Percentiles rank a stretch among this genome's conserved stretches.
Conservation (phyloP, 306 rosid genomes). For the Lathyrus aphaca region DNA sequence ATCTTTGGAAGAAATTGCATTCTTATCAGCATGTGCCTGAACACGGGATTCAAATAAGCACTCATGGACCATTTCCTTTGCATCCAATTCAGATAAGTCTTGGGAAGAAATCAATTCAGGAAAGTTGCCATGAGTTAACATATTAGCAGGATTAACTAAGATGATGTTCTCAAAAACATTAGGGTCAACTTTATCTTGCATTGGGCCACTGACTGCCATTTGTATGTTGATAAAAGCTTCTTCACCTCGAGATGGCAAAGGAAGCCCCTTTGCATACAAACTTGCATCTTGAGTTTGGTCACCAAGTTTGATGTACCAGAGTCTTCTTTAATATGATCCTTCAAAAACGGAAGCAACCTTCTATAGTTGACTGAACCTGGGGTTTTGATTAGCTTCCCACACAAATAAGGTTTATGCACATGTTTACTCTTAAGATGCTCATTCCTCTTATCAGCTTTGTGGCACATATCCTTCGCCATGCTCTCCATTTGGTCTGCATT, state of each 20-base stretch:
- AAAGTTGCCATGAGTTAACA: constrained; percentile 34
- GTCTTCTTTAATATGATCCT: constrained; percentile 46
- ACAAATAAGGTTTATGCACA: constrained; percentile 61
- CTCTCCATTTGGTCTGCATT: constrained; percentile 33
- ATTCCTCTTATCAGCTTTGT: constrained; percentile 32
- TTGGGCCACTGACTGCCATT: constrained; percentile 3
- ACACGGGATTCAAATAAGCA: constrained; percentile 30
- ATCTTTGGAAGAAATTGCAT: constrained; percentile 8
- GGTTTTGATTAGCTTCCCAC: constrained; percentile 63
- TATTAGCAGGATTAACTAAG: constrained; percentile 37
- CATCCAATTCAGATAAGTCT: constrained; percentile 29
- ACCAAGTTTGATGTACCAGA: constrained; percentile 47
- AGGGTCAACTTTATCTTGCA: too few species aligned
- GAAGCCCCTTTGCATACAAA: constrained; percentile 14
- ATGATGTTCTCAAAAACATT: constrained; percentile 13
- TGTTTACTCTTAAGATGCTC: constrained; percentile 41
- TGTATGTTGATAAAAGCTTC: constrained; percentile 29
- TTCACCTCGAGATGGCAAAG: constrained; percentile 34
- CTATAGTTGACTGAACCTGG: constrained; percentile 77
- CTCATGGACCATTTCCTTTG: constrained; percentile 29
- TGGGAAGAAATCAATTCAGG: constrained; percentile 36
- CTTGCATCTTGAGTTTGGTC: constrained; percentile 26
- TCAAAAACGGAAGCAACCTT: constrained; percentile 76
- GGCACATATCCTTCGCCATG: neutral
- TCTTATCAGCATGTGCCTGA: constrained; percentile 35